Evolutionary conservation across 2,329 filamentous ascomycete genomes (phyloP), one percentile per base, ranked within the genome.

Genomic region (Cytospora paraplurivora): DNA sequence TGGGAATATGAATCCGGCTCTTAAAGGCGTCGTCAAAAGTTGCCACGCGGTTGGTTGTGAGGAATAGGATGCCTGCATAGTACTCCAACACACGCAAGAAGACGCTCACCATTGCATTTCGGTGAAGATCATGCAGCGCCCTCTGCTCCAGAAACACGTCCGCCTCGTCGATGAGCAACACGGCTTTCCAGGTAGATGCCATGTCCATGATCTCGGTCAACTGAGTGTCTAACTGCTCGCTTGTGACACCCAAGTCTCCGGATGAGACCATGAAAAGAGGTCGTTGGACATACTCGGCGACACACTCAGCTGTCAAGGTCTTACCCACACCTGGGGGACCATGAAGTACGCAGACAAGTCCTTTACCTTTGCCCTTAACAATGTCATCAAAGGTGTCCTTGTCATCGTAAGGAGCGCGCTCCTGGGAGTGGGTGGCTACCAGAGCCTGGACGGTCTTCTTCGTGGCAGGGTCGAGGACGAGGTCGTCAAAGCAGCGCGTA

Each of bases 31-130:
- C 76, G 59, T 80, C 78, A 33, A 80, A 73, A 6, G 71, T 69
- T 2, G 76, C 73, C 8, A 79, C 75, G 17, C 76, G 74, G 66
- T 79, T 80, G 7, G 77, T 80, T 1, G 78, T 80, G 21, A 79
- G 71, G 67, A 75, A 76, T 4, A 78, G 68, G 56, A 78, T 75
- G 4, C 76, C 76, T 1, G 66, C 62, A 57, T 76, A 77, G 67
- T 76, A 77, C 66, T 77, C 75, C 1, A 77, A 64, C 0, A 74
- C 69, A 1, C 73, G 71, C 51, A 67, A 41, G 32, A 67, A 67
- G 11, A 67, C 62, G 21, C 59, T 62, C 4, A 67, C 65, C 65
- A 67, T 62, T 33, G 62, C 63, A 35, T 67, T 67, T 49, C 65
- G 63, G 41, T 67, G 62, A 13, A 67, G 35, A 13, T 67, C 65